phyloP scores from a whole-genome alignment of 306 rosid species.

The Neltuma alba region DNA sequence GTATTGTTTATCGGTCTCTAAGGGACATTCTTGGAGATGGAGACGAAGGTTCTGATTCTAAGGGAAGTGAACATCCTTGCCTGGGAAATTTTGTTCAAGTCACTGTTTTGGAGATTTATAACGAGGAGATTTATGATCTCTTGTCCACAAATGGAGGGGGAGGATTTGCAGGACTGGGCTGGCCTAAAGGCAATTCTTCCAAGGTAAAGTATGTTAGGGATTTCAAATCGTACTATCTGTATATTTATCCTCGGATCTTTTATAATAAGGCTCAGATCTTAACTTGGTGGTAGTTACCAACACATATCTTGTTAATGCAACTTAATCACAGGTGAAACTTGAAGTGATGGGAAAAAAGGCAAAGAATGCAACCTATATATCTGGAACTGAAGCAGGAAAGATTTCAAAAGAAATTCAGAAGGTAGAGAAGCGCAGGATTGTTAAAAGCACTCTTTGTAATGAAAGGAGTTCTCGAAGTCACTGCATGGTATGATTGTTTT shows the following conservation, averaged over 20 bases:
- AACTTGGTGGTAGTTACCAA: neutral
- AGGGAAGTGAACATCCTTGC: constrained; percentile 39
- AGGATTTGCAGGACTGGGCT: constrained; percentile 80
- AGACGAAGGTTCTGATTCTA: constrained; percentile 42
- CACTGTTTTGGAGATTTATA: constrained; percentile 90
- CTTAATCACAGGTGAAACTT: constrained; percentile 72
- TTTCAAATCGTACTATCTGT: neutral
- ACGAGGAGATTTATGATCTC: constrained; percentile 94
- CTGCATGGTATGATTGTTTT: constrained; percentile 76
- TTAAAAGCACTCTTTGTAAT: constrained; percentile 95
- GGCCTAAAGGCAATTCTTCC: constrained; percentile 83
- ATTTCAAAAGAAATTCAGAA: constrained; percentile 98
- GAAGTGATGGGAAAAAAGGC: constrained; percentile 99
- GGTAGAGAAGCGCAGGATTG: constrained; percentile 95
- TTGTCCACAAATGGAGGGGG: constrained; percentile 72
- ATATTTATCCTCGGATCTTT: neutral
- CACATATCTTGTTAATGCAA: neutral
- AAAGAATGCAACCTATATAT: constrained; percentile 89
- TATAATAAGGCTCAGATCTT: neutral
- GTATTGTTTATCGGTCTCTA: constrained; percentile 85
- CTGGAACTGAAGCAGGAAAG: constrained; percentile 97
- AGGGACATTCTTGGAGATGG: constrained; percentile 85
- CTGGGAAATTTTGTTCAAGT: constrained; percentile 87
- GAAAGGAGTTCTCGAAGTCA: constrained; percentile 98
- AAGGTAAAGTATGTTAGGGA: constrained; percentile 58